A percentile compares a stretch with the other conserved stretches of the same genome.
These are phyloP conservation scores for Fagopyrum homotropicum DNA, from an alignment of 148 eudicot species.

Conservation along the genomic window DNA sequence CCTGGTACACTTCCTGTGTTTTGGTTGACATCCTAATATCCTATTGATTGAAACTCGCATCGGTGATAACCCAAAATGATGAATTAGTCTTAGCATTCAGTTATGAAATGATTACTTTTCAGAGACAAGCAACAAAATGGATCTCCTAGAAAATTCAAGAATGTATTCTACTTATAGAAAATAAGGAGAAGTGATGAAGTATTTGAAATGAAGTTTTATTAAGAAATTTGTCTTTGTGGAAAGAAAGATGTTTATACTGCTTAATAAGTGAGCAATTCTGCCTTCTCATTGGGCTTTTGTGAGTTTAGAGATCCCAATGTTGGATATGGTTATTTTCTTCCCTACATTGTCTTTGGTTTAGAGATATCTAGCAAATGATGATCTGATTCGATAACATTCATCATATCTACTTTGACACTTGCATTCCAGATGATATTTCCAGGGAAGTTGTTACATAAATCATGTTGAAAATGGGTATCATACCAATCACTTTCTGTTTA, in stretches of 20 bases:
- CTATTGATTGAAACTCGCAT: background rate
- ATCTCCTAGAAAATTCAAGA: background rate
- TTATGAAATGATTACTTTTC: background rate
- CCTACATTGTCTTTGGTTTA: background rate
- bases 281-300: no score
- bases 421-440: constrained; percentile 4
- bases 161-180: background rate
- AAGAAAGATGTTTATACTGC: background rate
- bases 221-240: background rate
- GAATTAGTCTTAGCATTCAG: background rate
- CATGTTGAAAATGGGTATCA: background rate
- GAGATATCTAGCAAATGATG: background rate
- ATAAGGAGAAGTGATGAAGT: background rate
- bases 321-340: background rate
- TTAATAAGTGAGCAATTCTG: no score
- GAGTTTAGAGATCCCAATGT: background rate
- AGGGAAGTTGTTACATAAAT: background rate
- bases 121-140: background rate
- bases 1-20: background rate
- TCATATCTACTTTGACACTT: background rate
- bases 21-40: background rate
- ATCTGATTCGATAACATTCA: background rate
- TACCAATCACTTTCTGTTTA: background rate
- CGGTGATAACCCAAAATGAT: background rate
- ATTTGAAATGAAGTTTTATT: background rate